Evolutionary conservation across 148 eudicot genomes (phyloP).

Genomic region (Fagopyrum tataricum): DNA sequence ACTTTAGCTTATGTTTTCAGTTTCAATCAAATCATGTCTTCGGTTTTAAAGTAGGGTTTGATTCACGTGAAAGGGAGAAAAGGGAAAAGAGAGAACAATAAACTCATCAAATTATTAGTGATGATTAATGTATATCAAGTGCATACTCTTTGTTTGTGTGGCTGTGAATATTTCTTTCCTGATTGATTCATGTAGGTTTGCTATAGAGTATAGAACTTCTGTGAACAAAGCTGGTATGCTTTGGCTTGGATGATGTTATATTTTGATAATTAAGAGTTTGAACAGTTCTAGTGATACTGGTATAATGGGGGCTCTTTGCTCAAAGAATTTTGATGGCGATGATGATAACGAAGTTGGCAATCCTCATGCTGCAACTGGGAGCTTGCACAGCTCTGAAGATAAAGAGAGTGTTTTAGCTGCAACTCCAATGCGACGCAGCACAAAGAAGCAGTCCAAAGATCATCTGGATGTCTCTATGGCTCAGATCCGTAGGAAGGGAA

Average conservation of each 20-base stretch:
- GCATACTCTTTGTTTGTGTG: neutral
- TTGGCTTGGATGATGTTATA: neutral
- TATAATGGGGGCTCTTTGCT: conserved; percentile 14
- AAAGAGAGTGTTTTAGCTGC: conserved; percentile 9
- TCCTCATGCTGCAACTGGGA: conserved; percentile 1
- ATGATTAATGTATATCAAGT: neutral
- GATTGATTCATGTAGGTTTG: conserved; percentile 8
- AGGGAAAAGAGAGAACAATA: neutral
- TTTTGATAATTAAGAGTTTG: neutral
- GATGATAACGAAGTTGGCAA: neutral
- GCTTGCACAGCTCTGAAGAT: neutral
- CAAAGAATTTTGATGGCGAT: neutral
- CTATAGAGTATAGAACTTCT: neutral
- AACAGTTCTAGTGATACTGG: neutral
- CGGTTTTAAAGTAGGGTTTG: neutral
- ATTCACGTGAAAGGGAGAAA: conserved; percentile 6
- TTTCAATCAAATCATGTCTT: neutral
- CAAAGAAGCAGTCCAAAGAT: neutral
- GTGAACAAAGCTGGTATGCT: neutral
- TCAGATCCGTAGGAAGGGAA: conserved; percentile 9
- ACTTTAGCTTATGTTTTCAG: neutral
- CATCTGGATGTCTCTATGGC: neutral
- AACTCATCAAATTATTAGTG: neutral
- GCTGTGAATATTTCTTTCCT: neutral
- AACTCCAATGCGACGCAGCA: conserved; percentile 4